phyloP scores from a whole-genome alignment of 2,329 filamentous ascomycete species.

The Ophiocordyceps robertsii region DNA sequence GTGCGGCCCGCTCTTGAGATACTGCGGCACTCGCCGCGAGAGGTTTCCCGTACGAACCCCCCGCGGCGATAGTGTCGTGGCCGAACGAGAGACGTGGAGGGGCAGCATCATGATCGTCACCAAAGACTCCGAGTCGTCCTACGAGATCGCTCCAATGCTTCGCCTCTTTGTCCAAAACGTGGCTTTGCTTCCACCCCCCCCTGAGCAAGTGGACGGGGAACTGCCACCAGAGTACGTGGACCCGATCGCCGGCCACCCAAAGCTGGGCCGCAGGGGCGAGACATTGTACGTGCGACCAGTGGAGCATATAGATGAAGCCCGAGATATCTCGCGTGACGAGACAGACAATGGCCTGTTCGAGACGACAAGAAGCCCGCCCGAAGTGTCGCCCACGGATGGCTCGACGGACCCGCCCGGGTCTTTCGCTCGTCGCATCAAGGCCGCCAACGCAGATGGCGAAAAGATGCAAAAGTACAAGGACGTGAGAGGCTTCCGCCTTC shows the following conservation, averaged over 20 bases:
- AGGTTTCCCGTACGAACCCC: conserved; percentile 20
- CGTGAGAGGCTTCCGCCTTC: conserved; percentile 67
- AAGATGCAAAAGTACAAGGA: conserved; percentile 70
- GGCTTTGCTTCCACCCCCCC: conserved; percentile 67
- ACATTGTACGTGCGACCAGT: conserved; percentile 81
- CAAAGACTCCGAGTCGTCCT: conserved; percentile 68
- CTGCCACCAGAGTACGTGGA: conserved; percentile 76
- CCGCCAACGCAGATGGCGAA: conserved; percentile 58
- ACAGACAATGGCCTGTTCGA: conserved; percentile 77
- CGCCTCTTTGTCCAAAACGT: conserved; percentile 80
- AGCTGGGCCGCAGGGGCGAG: conserved; percentile 71
- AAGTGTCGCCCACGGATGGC: conserved; percentile 27
- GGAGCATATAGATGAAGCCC: conserved; percentile 67
- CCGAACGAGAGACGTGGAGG: conserved; percentile 72
- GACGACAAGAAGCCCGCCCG: conserved; percentile 39
- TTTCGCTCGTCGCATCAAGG: conserved; percentile 39
- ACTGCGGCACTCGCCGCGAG: conserved; percentile 68
- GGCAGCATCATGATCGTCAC: conserved; percentile 95
- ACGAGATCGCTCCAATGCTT: conserved; percentile 64
- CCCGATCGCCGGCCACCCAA: conserved; percentile 75
- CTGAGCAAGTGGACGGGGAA: conserved; percentile 49
- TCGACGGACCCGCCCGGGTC: conserved; percentile 35
- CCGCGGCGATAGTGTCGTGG: conserved; percentile 6
- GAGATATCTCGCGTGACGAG: conserved; percentile 68
- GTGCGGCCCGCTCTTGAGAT: conserved; percentile 81